Base-by-base conservation (phyloP, 768 basidiomycete species). In the Leucocoprinus sp. region DNA sequence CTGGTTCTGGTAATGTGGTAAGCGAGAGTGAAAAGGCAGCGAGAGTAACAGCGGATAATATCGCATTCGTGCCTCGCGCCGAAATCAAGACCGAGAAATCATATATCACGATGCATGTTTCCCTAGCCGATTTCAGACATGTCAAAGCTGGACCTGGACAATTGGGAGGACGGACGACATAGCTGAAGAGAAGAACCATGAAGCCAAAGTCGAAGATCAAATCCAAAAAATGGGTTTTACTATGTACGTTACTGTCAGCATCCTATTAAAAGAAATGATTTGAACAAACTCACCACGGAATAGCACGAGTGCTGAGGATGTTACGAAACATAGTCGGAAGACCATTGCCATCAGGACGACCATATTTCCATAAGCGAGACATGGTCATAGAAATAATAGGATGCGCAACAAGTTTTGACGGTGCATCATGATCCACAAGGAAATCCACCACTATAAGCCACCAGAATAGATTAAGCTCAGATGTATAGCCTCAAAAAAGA, bases 361-460 rank as follows among this genome's bases (percentile, higher is more conserved):
- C 60, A 29, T 60, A 45, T 34, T 57, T 68, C 78, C 76, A 78
- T 17, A 62, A 55, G 21, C 62, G 55, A 5, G 54, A 28, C 14
- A 76, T 48, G 74, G 57, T 89, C 85, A 51, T 78, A 76, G 57
- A 91, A 90, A 64, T 85, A 87, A 2, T 81, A 64, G 8, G 77
- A 70, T 19, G 81, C 70, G 0, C 87, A 89, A 64, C 89, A 89
- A 1, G 86, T 62, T 41, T 56, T 51, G 4, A 51, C 84, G 8
- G 66, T 67, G 18, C 69, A 61, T 57, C 74, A 71, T 31, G 66
- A 69, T 26, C 64, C 60, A 42, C 74, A 69, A 49, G 68, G 69
- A 71, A 74, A 73, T 4, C n/a, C n/a, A n/a, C n/a, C n/a, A n/a
- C n/a, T n/a, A n/a, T n/a, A n/a, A n/a, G n/a, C n/a, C n/a, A n/a